These are phyloP conservation scores for Xerocomellus dryophilus DNA, from an alignment of 768 basidiomycete genomes.

Conservation along the genomic window DNA sequence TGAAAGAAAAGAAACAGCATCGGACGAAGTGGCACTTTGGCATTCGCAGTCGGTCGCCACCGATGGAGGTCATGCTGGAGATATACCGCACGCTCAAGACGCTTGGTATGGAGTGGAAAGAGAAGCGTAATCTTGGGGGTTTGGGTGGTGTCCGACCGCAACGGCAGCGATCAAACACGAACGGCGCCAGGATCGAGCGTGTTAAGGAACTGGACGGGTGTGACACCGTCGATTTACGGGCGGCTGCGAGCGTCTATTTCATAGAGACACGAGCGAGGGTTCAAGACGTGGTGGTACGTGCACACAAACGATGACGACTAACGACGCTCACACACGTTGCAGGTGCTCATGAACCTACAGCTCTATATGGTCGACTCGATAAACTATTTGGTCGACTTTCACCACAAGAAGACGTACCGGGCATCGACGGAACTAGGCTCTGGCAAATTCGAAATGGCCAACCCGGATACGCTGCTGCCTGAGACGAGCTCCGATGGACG, in stretches of 20 bases:
- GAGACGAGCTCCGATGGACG: conserved; percentile 57
- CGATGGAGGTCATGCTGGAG: conserved; percentile 99
- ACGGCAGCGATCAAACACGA: conserved; percentile 34
- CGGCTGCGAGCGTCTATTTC: conserved; percentile 80
- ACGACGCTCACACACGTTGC: conserved; percentile 1
- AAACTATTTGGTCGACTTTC: conserved; percentile 98
- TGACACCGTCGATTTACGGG: conserved; percentile 59
- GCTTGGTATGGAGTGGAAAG: conserved; percentile 97
- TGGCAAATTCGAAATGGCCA: conserved; percentile 66
- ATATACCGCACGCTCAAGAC: conserved; percentile 90
- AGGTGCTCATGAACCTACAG: conserved; percentile 97
- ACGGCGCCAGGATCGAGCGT: conserved; percentile 54
- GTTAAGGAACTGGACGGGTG: conserved; percentile 59
- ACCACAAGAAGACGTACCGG: conserved; percentile 92
- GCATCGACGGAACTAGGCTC: conserved; percentile 66
- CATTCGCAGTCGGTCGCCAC: conserved; percentile 88
- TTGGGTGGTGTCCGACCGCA: conserved; percentile 49
- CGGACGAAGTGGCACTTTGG: conserved; percentile 98
- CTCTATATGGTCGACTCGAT: conserved; percentile 94
- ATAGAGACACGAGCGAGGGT: conserved; percentile 91
- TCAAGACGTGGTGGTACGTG: conserved; percentile 83
- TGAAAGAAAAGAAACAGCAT: conserved; percentile 67
- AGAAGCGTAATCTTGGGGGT: conserved; percentile 77
- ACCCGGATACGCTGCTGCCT: conserved; percentile 31
- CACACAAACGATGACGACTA: neutral